A percentile compares a stretch with the other conserved stretches of the same genome.
Conservation (phyloP, 1,284 basidiomycete genomes). For the Caloboletus firmus region DNA sequence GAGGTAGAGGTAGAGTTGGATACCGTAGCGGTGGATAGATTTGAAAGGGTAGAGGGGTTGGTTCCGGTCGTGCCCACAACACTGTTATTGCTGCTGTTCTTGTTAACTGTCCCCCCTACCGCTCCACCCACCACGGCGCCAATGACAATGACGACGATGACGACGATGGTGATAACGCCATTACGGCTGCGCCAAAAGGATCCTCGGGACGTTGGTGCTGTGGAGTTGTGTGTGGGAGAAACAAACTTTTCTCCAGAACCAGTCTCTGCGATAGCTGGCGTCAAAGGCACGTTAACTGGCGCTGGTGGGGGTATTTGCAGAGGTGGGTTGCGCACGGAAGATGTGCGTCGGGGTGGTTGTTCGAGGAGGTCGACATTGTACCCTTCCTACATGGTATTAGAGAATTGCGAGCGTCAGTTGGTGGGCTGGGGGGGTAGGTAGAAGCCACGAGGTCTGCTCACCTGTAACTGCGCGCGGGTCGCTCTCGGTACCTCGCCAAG, state of each 20-base stretch:
- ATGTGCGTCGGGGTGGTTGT: constrained; percentile 18
- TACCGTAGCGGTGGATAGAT: too few relatives aligned
- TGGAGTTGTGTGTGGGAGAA: neutral
- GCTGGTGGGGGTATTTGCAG: constrained; percentile 5
- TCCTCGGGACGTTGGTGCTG: constrained; percentile 2
- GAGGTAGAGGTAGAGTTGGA: too few relatives aligned
- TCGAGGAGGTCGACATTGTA: constrained; percentile 53
- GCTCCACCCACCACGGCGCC: constrained; percentile 60
- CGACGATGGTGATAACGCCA: constrained; percentile 40
- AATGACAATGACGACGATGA: constrained; percentile 44
- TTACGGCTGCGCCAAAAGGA: constrained; percentile 36
- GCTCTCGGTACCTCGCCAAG: constrained; percentile 45
- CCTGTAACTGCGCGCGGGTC: constrained; percentile 49
- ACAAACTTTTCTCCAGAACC: constrained; percentile 25
- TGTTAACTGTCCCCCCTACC: constrained; percentile 51
- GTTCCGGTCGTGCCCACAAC: neutral
- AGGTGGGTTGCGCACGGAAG: constrained; percentile 17
- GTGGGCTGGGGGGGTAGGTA: neutral
- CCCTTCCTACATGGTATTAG: constrained; percentile 42
- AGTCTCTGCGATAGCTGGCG: constrained; percentile 3
- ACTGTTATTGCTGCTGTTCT: constrained; percentile 23
- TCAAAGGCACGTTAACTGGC: neutral
- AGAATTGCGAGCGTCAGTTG: neutral
- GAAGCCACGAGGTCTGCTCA: constrained; percentile 18
- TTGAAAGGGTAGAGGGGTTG: neutral